Conservation (phyloP, 768 basidiomycete species). For the Hygrophorus russula region DNA sequence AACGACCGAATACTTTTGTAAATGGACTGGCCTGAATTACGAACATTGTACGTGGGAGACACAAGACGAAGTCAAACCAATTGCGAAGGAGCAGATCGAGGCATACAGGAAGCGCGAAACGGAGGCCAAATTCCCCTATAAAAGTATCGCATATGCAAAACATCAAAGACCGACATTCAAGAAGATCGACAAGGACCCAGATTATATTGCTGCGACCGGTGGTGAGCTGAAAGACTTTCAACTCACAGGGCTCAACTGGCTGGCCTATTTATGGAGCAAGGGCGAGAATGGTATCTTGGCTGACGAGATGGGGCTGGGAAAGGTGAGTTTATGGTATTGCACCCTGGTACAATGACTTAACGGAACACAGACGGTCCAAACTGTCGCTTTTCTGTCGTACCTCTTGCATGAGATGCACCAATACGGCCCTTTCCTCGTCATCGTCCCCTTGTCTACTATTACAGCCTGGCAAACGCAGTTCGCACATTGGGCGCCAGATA, state of each 20-base stretch:
- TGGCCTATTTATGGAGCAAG: constrained; percentile 92
- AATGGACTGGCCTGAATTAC: constrained; percentile 92
- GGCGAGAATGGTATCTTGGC: constrained; percentile 96
- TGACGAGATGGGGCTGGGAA: constrained; percentile 99
- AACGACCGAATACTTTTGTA: constrained; percentile 84
- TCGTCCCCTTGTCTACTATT: constrained; percentile 95
- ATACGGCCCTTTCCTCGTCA: constrained; percentile 94
- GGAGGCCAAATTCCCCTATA: constrained; percentile 76
- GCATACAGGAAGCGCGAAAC: constrained; percentile 69
- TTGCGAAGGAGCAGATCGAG: constrained; percentile 69
- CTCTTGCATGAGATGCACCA: constrained; percentile 88
- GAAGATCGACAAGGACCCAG: constrained; percentile 81
- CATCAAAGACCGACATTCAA: constrained; percentile 66
- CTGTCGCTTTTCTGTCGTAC: constrained; percentile 88
- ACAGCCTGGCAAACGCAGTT: constrained; percentile 98
- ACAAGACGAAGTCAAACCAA: constrained; percentile 65
- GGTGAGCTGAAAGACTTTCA: constrained; percentile 96
- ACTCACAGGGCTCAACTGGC: constrained; percentile 95
- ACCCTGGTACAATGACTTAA: constrained; percentile 7
- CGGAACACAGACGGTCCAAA: constrained; percentile 73
- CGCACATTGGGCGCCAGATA: constrained; percentile 86
- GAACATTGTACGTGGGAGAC: constrained; percentile 95
- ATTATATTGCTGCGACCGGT: constrained; percentile 68
- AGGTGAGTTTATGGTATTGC: constrained; percentile 33
- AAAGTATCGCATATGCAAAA: constrained; percentile 58